These are phyloP conservation scores for Metschnikowia colocasiae DNA, from an alignment of 805 yeast genomes.

Conservation along the genomic window DNA sequence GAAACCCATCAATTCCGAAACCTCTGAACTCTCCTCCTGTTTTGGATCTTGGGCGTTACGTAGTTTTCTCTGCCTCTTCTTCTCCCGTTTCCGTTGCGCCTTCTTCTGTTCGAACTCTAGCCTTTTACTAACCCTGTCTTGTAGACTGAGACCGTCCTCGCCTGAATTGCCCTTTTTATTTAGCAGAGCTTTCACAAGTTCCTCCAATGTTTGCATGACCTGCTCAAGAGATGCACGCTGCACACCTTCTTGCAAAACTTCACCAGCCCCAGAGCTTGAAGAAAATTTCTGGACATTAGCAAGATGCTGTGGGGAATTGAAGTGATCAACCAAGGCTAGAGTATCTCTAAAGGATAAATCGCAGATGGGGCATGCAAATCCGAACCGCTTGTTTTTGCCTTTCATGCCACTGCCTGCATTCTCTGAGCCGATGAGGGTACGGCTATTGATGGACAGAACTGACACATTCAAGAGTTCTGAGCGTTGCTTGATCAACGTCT, in stretches of 20 bases:
- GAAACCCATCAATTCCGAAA: conserved; percentile 36
- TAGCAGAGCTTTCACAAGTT: conserved; percentile 26
- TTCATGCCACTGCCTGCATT: background rate
- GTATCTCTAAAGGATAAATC: conserved; percentile 79
- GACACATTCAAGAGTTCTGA: conserved; percentile 29
- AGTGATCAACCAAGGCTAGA: conserved; percentile 75
- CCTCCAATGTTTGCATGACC: conserved; percentile 29
- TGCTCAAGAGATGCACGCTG: conserved; percentile 34
- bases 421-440: conserved; percentile 30
- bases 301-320: conserved; percentile 68
- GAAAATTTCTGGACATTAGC: conserved; percentile 23
- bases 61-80: conserved; percentile 17
- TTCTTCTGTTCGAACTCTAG: conserved; percentile 36
- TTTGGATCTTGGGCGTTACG: conserved; percentile 12
- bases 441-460: conserved; percentile 32
- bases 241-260: conserved; percentile 32
- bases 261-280: conserved; percentile 15
- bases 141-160: conserved; percentile 27
- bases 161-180: conserved; percentile 7
- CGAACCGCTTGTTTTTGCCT: conserved; percentile 58
- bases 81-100: conserved; percentile 26
- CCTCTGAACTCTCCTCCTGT: conserved; percentile 34
- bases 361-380: conserved; percentile 82
- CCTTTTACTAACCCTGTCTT: conserved; percentile 39
- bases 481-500: conserved; percentile 25